These are phyloP conservation scores for Phalaenopsis aphrodite DNA, from an alignment of 106 monocot genomes.

Conservation along the genomic window DNA sequence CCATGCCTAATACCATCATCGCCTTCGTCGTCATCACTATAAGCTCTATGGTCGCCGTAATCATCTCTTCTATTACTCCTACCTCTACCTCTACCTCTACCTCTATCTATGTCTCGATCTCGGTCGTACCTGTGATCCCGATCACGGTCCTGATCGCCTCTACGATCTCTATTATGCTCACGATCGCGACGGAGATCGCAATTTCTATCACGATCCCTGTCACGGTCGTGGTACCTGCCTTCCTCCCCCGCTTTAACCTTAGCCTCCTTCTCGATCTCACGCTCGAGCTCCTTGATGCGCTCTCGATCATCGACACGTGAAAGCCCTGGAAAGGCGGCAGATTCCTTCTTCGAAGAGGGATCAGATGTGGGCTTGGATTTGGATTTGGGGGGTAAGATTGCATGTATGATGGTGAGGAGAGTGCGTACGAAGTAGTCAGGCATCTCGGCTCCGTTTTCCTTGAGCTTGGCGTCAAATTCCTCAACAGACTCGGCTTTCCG, in stretches of 20 bases:
- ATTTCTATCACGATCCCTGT: constrained; percentile 9
- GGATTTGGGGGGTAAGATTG: constrained; percentile 63
- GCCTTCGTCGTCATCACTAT: constrained; percentile 20
- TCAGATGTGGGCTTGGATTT: constrained; percentile 4
- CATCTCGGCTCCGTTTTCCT: constrained; percentile 77
- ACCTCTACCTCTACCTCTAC: constrained; percentile 14
- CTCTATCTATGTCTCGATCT: not conserved
- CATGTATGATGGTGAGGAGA: constrained; percentile 91
- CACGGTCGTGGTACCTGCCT: constrained; percentile 9
- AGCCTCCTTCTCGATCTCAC: constrained; percentile 65
- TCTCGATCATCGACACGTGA: constrained; percentile 55
- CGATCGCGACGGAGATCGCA: constrained; percentile 11
- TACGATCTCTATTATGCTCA: constrained; percentile 12
- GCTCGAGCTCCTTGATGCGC: constrained; percentile 40
- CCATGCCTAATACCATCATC: constrained; percentile 6
- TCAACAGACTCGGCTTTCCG: constrained; percentile 43
- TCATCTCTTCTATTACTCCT: constrained; percentile 19
- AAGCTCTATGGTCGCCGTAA: constrained; percentile 16
- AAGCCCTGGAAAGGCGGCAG: constrained; percentile 41
- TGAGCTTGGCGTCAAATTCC: constrained; percentile 76
- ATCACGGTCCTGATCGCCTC: constrained; percentile 6
- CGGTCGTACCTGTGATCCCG: constrained; percentile 14
- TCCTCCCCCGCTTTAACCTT: constrained; percentile 15
- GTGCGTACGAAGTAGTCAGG: constrained; percentile 92
- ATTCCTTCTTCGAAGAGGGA: constrained; percentile 1